These are phyloP conservation scores for Anacardium occidentale DNA, from an alignment of 345 rosid genomes.

Conservation along the genomic window DNA sequence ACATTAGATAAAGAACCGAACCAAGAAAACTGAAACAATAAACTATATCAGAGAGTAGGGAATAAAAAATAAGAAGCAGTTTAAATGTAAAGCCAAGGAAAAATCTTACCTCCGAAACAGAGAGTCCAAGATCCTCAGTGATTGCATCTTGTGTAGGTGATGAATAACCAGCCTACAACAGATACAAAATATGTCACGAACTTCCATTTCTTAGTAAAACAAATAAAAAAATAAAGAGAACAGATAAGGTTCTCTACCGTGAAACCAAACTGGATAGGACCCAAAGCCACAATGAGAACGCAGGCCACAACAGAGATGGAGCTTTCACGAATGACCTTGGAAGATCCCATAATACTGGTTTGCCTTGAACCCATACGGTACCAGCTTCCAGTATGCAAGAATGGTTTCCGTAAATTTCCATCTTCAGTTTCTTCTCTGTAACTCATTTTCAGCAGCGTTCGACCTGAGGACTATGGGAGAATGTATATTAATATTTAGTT, in stretches of 20 bases:
- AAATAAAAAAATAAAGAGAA: not conserved
- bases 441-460: conserved; percentile 36
- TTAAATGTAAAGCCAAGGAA: conserved; percentile 4
- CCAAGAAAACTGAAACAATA: conserved; percentile 58
- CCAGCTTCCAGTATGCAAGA: conserved; percentile 95
- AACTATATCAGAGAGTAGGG: conserved; percentile 26
- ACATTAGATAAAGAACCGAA: conserved; percentile 97
- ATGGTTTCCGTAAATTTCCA: conserved; percentile 78
- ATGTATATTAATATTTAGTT: too few species aligned
- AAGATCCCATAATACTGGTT: conserved; percentile 88
- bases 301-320: conserved; percentile 93
- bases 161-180: conserved; percentile 73
- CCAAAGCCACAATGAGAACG: conserved; percentile 91
- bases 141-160: conserved; percentile 90
- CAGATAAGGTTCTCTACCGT: conserved; percentile 50
- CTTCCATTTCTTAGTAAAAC: not conserved
- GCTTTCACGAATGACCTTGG: conserved; percentile 75
- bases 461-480: not conserved
- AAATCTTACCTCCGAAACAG: conserved; percentile 71
- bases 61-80: conserved; percentile 3
- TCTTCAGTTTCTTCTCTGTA: conserved; percentile 89
- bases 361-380: conserved; percentile 90
- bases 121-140: conserved; percentile 67
- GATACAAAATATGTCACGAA: not conserved
- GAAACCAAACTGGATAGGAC: conserved; percentile 98